Conservation (phyloP, 176 grass and related monocot species). For the Musa acuminata region DNA sequence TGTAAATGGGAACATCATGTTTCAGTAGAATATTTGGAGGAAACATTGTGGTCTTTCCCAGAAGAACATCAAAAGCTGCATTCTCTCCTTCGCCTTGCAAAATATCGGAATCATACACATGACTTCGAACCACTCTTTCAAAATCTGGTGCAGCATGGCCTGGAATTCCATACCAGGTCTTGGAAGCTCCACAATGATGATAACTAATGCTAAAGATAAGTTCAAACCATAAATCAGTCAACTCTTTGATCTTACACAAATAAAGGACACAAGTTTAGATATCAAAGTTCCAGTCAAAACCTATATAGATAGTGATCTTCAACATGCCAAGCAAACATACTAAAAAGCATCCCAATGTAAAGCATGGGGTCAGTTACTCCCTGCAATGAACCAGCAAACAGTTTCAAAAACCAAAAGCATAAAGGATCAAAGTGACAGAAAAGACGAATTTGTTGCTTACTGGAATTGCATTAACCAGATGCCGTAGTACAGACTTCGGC, state of each 20-base stretch:
- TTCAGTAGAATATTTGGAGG: constrained; percentile 77
- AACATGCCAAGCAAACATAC: constrained; percentile 99
- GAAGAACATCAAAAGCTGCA: constrained; percentile 86
- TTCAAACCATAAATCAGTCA: not conserved
- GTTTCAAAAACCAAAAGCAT: not conserved
- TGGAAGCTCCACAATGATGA: constrained; percentile 93
- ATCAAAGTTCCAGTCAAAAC: constrained; percentile 25
- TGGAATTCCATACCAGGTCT: constrained; percentile 98
- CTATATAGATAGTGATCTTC: constrained; percentile 99
- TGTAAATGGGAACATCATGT: constrained; percentile 81
- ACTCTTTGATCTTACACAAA: not conserved
- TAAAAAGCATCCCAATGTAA: constrained; percentile 99
- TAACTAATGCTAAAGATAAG: constrained; percentile 69
- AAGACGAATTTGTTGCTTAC: constrained; percentile 37
- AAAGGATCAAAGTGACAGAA: not conserved
- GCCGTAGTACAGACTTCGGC: constrained; percentile 61
- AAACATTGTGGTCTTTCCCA: constrained; percentile 97
- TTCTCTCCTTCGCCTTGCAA: constrained; percentile 66
- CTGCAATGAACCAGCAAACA: constrained; percentile 39
- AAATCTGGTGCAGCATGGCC: constrained; percentile 77
- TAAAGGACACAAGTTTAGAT: not conserved
- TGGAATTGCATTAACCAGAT: constrained; percentile 64
- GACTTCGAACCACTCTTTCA: constrained; percentile 58
- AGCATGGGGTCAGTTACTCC: constrained; percentile 99
- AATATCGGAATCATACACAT: constrained; percentile 79